phyloP scores from a whole-genome alignment of 139 green algal genomes.

The Spirogloea muscicola region DNA sequence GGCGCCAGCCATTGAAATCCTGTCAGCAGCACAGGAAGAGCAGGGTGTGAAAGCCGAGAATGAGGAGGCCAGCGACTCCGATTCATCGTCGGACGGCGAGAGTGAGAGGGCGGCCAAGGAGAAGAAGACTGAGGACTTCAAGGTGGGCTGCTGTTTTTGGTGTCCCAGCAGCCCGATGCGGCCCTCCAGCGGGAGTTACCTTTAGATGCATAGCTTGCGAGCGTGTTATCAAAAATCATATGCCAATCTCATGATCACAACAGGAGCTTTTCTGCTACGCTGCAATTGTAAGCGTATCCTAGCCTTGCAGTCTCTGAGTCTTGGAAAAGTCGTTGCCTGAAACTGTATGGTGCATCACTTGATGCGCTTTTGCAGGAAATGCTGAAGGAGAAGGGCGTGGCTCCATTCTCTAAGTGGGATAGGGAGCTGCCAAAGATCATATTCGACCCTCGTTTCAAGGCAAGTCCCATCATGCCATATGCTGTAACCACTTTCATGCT shows the following conservation, averaged over 20 bases:
- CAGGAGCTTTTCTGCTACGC: too few species aligned
- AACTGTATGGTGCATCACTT: background rate
- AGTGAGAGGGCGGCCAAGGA: too few species aligned
- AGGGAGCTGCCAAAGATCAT: conserved; percentile 51
- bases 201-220: background rate
- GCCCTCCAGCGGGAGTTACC: background rate
- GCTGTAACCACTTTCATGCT: too few species aligned
- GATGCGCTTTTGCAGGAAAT: conserved; percentile 39
- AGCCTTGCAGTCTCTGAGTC: background rate
- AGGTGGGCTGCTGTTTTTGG: too few species aligned
- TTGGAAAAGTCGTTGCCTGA: background rate
- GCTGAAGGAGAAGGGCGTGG: conserved; percentile 46
- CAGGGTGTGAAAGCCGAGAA: background rate
- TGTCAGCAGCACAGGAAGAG: background rate
- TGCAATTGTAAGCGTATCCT: background rate
- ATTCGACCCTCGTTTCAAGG: conserved; percentile 45
- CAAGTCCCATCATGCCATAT: too few species aligned
- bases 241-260: too few species aligned
- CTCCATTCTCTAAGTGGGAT: conserved; percentile 50
- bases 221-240: background rate
- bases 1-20: too few species aligned
- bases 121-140: too few species aligned
- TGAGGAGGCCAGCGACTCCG: too few species aligned
- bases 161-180: too few species aligned
- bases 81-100: too few species aligned